Base-by-base conservation (phyloP, 176 grass and related monocot genomes). In the Oryza brachyantha region DNA sequence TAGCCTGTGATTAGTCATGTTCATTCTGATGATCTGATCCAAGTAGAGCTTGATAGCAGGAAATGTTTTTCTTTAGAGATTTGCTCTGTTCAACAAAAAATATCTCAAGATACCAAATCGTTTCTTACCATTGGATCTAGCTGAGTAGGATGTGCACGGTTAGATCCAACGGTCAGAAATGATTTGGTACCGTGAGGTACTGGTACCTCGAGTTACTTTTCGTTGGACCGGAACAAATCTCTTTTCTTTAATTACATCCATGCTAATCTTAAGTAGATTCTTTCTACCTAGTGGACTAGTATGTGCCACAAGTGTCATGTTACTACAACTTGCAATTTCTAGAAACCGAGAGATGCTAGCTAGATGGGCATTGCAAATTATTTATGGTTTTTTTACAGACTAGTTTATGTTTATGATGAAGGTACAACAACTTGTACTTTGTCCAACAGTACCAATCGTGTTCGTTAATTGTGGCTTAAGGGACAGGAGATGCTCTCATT, bases 381-480 rank as follows among this genome's bases (percentile, higher is more conserved):
- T 54, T 54, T 54, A 54, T 8, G 48, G 19, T 54, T 54, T 54
- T 54, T 1, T 54, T 19, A 54, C 48, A 2, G 48, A 8, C 19
- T 54, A 54, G 48, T 54, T 54, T 54, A 54, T 54, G 48, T 54
- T 54, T 21, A 21, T 58, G 5, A 67, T 31, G 39, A 52, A 2
- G 48, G 64, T 76, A 72, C 66, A 21, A 39, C 74, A 74, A 83
- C 48, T 39, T 72, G 79, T 43, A 59, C 21, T 82, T 82, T 58
- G 9, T 50, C 40, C 27, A 32, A 26, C 14, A 14, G 48, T 43
- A 59, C 26, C 58, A 13, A 66, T 58, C 58, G 69, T 5, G 75
- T 45, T 85, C 43, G 41, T 13, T 35, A 59, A 79, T 77, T 46
- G 25, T 22, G 67, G 67, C 73, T 83, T 57, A 72, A 29, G 35